Evolutionary conservation across 75 land plant species (phyloP).

Genomic region (Sequoiadendron giganteum): DNA sequence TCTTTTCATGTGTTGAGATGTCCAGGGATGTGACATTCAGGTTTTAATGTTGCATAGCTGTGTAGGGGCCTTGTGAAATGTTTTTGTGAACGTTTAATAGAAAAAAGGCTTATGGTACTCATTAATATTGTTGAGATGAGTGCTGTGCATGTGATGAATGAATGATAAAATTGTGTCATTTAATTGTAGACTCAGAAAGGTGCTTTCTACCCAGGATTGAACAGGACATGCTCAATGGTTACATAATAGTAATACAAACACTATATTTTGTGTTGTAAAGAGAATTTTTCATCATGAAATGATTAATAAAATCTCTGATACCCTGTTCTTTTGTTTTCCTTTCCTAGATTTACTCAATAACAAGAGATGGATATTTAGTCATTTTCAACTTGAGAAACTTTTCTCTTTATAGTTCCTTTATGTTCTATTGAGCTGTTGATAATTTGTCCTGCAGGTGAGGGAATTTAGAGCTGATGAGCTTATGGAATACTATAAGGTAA

Average conservation of each 20-base stretch:
- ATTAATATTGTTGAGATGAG: neutral
- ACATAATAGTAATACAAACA: neutral
- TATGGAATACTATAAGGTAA: slow-evolving; percentile 91
- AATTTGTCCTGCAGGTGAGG: slow-evolving; percentile 46
- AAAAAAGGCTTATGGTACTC: neutral
- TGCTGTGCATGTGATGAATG: neutral
- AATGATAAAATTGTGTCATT: neutral
- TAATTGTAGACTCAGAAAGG: neutral
- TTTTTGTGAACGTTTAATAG: neutral
- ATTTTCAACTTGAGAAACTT: neutral
- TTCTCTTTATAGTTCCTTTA: neutral
- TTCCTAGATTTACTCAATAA: neutral
- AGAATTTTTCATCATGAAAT: neutral
- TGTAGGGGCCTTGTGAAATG: neutral
- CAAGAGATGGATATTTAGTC: neutral
- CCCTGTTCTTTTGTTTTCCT: neutral
- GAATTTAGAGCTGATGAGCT: slow-evolving; percentile 90
- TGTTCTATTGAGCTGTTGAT: neutral
- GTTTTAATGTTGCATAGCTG: neutral
- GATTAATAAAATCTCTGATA: neutral
- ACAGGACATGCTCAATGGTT: neutral
- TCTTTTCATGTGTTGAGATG: neutral
- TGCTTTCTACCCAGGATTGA: neutral
- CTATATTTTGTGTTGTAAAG: neutral
- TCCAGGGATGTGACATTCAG: neutral